Conservation (phyloP, 2,329 filamentous ascomycete species). For the Magnaporthiopsis poae region DNA sequence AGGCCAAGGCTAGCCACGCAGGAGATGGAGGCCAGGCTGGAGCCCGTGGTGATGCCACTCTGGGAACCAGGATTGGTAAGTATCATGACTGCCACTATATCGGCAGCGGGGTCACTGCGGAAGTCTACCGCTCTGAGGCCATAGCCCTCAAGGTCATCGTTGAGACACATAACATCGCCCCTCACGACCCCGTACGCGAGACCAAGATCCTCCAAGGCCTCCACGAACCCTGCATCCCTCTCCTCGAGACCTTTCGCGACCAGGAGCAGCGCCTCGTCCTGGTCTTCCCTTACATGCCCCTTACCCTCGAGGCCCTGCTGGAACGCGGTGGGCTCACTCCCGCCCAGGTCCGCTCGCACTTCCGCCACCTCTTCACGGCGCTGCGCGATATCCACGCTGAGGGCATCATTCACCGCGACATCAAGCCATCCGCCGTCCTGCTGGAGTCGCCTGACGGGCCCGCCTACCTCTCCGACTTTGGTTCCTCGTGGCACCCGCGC, state of each 20-base stretch:
- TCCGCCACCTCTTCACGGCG: constrained; percentile 57
- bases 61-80: constrained; percentile 40
- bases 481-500: constrained; percentile 71
- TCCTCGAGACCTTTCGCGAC: constrained; percentile 66
- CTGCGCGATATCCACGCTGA: constrained; percentile 61
- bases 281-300: constrained; percentile 73
- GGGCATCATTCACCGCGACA: constrained; percentile 80
- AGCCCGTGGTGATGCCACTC: constrained; percentile 11
- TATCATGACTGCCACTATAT: constrained; percentile 46
- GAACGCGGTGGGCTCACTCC: constrained; percentile 21
- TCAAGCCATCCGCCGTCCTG: constrained; percentile 86
- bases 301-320: constrained; percentile 62
- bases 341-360: constrained; percentile 34
- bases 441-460: constrained; percentile 58
- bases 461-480: constrained; percentile 80
- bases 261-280: constrained; percentile 63
- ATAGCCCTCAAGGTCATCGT: constrained; percentile 76
- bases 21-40: neutral
- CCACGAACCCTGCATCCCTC: constrained; percentile 47
- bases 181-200: constrained; percentile 76
- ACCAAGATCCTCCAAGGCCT: constrained; percentile 59
- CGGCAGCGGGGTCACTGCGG: constrained; percentile 66
- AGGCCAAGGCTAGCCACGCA: neutral
- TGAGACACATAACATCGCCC: constrained; percentile 60
- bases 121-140: constrained; percentile 60